A percentile compares a stretch with the other conserved stretches of the same genome.
These are phyloP conservation scores for Aphanomyces cochlioides DNA, from an alignment of 352 stramenopile species.

Conservation along the genomic window DNA sequence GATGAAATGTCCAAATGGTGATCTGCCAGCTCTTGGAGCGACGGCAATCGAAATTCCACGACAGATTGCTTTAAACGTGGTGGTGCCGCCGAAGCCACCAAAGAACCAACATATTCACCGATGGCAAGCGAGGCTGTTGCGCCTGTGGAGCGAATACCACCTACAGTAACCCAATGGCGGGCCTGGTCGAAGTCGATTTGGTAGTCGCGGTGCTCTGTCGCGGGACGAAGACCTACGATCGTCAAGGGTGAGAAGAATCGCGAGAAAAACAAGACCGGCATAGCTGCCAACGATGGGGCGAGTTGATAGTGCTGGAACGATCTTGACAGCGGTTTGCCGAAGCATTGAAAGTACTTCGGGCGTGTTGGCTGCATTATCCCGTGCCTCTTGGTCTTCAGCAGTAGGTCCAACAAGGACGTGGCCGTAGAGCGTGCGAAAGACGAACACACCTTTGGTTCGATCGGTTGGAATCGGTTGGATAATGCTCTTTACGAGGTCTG, in stretches of 20 bases:
- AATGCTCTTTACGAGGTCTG: conserved; percentile 26
- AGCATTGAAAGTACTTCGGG: conserved; percentile 36
- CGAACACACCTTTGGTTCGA: conserved; percentile 63
- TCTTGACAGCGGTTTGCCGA: conserved; percentile 30
- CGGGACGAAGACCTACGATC: conserved; percentile 49
- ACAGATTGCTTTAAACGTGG: not conserved
- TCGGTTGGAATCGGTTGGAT: conserved; percentile 61
- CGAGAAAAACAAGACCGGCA: not conserved
- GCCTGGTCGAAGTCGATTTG: conserved; percentile 41
- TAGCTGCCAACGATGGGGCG: conserved; percentile 45
- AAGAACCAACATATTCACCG: conserved; percentile 34
- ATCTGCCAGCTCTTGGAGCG: not conserved
- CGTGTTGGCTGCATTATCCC: conserved; percentile 42
- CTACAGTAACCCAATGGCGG: conserved; percentile 25
- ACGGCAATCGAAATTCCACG: not conserved
- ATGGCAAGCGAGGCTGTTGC: conserved; percentile 57
- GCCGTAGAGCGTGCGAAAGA: conserved; percentile 55
- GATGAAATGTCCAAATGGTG: not conserved
- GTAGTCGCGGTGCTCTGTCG: conserved; percentile 54
- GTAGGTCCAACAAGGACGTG: conserved; percentile 61
- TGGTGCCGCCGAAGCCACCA: not conserved
- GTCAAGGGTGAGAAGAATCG: not conserved
- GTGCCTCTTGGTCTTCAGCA: conserved; percentile 48
- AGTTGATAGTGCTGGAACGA: conserved; percentile 39
- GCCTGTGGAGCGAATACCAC: conserved; percentile 52